These are phyloP conservation scores for Lactarius sp. DNA, from an alignment of 768 basidiomycete species.

Conservation along the genomic window DNA sequence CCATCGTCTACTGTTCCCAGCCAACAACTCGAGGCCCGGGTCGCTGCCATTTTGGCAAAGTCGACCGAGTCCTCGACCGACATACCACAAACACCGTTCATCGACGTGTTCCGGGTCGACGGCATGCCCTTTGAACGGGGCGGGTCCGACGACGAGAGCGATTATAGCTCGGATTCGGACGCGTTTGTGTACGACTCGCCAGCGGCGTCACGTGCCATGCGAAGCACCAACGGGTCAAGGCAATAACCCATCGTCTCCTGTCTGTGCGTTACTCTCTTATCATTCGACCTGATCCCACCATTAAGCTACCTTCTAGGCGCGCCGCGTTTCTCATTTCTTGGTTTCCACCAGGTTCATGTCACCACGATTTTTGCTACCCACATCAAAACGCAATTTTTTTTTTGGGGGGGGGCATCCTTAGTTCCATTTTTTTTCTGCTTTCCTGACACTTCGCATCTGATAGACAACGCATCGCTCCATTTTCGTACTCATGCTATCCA, in stretches of 20 bases:
- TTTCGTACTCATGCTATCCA: slow-evolving; percentile 9
- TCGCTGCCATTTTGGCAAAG: slow-evolving; percentile 78
- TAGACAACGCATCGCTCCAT: not conserved
- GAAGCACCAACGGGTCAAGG: not conserved
- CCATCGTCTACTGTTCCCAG: slow-evolving; percentile 42
- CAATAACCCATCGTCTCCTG: not conserved
- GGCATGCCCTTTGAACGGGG: slow-evolving; percentile 23
- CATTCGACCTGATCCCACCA: not conserved
- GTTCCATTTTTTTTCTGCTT: not conserved
- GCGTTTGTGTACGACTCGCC: slow-evolving; percentile 37
- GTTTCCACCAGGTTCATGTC: not conserved
- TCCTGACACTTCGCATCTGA: not conserved
- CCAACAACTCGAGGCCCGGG: slow-evolving; percentile 65
- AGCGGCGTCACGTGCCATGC: slow-evolving; percentile 8
- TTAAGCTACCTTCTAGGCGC: not conserved
- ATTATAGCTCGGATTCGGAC: slow-evolving; percentile 33
- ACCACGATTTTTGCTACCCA: not conserved
- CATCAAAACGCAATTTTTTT: not conserved
- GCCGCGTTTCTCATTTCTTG: not conserved
- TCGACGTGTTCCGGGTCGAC: slow-evolving; percentile 67
- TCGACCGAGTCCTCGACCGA: slow-evolving; percentile 56
- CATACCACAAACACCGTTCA: slow-evolving; percentile 72
- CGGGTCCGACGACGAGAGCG: slow-evolving; percentile 32
- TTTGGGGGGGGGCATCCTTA: not conserved
- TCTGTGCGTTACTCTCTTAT: not conserved